Evolutionary conservation across 2,329 filamentous ascomycete species (phyloP), one percentile per base, ranked within the genome.

Genomic region (Stachybotrys elegans): DNA sequence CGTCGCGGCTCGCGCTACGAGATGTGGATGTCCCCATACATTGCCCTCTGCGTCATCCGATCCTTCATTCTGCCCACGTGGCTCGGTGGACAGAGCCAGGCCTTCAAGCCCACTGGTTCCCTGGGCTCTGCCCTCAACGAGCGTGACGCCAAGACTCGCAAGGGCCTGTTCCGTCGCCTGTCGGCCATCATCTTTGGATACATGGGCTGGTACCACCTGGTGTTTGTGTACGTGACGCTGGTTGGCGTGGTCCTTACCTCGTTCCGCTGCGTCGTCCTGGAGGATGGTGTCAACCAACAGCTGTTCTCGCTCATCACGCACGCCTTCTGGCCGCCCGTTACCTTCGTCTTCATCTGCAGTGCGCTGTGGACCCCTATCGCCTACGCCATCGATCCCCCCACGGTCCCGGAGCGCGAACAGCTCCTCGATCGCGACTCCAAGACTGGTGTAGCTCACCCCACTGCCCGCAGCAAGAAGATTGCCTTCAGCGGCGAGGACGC

Each of bases 1-100:
- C 76, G 79, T 57, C 69, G 78, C 43, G 76, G 76, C 31, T 69
- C 71, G 3, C 68, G 76, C 4, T 75, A 75, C 49, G 74, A 79
- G 58, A 65, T 82, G 22, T 83, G 79, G 78, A 82, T 82, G 78
- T 71, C 78, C 6, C 78, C 78, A 0, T 83, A 80, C 59, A 76
- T 80, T 47, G 75, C 76, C 1, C 65, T 79, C 11, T 76, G 73
- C 52, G 72, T 82, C 43, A 60, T 81, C 42, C 76, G 76, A 3
- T 71, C 77, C 2, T 82, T 82, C 53, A 51, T 81, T 13, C 65
- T 82, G 3, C 78, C 78, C 21, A 70, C 57, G 7, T 81, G 78
- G 78, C 71, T 83, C 14, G 80, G 79, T 14, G 79, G 78, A 17
- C 69, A 78, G 54, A 60, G 71, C 0, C 72, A 77, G 57, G 77